Base-by-base conservation (phyloP, 768 basidiomycete species). In the Boletus insuetus region DNA sequence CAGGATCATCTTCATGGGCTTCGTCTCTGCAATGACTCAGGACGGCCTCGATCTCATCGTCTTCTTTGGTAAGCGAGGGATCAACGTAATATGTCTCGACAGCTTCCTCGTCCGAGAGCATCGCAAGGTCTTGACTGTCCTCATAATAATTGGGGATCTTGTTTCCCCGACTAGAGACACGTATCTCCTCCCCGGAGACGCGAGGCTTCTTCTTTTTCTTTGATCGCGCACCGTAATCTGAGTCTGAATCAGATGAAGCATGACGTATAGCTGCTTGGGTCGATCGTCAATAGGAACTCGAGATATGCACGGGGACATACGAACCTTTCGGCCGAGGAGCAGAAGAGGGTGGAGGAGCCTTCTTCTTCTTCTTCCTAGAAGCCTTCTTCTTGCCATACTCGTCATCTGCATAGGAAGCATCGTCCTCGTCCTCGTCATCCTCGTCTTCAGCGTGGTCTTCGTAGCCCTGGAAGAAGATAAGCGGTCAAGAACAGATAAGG, bases 21-120 rank as follows among this genome's bases (percentile, higher is more conserved):
- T 94, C 93, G 59, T 97, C 90, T 62, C 96, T 82, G 69, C 80
- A 81, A 68, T 98, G 94, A 32, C 82, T 85, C 39, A 96, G 81
- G 39, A 99, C 93, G 38, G 84, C 84, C 73, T 99, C 97, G 44
- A 99, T 96, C 70, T 94, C 93, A 59, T 95, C 89, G 54, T 91
- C 87, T 66, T 85, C 82, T 52, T 76, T 70, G 59, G 79, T 77
- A 52, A 79, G 77, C 7, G 70, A 66, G 44, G 80, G 80, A 58
- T 83, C 85, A 41, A 74, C 76, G 57, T 80, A 83, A 65, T 83
- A 85, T 13, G 73, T 77, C 43, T 79, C 75, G 24, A 77, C 77
- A 31, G 72, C 75, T 26, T 84, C 84, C 41, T 88, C 86, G 44
- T 73, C 72, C 22, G 84, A 83, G 47, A 81, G 80, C 67, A 82